These are phyloP conservation scores for Aspergillus sp. DNA, from an alignment of 2,329 filamentous ascomycete genomes.

Conservation along the genomic window DNA sequence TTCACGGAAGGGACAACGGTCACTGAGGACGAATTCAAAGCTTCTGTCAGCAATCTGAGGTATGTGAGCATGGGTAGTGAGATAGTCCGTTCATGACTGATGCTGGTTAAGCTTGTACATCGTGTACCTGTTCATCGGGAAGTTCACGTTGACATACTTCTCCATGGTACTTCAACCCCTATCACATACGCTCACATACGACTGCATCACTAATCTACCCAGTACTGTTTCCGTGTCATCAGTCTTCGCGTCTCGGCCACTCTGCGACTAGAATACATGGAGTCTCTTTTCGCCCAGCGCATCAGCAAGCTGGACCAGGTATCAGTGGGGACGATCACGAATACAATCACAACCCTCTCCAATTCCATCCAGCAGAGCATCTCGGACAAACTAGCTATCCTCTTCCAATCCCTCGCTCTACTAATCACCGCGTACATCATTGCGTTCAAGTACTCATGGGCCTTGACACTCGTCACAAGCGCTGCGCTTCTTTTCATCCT, in stretches of 20 bases:
- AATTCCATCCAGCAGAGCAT: slow-evolving; percentile 55
- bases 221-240: slow-evolving; percentile 48
- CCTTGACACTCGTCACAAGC: slow-evolving; percentile 51
- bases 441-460: slow-evolving; percentile 52
- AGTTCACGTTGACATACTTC: slow-evolving; percentile 54
- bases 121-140: slow-evolving; percentile 57
- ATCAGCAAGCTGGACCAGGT: slow-evolving; percentile 50
- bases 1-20: slow-evolving; percentile 41
- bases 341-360: slow-evolving; percentile 51
- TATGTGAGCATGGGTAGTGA: not conserved
- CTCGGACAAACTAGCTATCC: slow-evolving; percentile 49
- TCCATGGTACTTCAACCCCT: slow-evolving; percentile 44
- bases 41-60: slow-evolving; percentile 45
- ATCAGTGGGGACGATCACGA: slow-evolving; percentile 50
- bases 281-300: slow-evolving; percentile 49
- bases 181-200: not conserved
- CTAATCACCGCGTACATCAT: slow-evolving; percentile 49
- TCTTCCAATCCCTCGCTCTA: slow-evolving; percentile 43
- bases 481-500: slow-evolving; percentile 45
- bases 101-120: slow-evolving; percentile 48
- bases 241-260: slow-evolving; percentile 51
- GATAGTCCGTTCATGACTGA: not conserved
- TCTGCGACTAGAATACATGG: slow-evolving; percentile 50
- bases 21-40: slow-evolving; percentile 49
- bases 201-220: slow-evolving; percentile 1